These are phyloP conservation scores for Bothriochloa decipiens DNA, from an alignment of 176 grass and related monocot species.

Conservation along the genomic window DNA sequence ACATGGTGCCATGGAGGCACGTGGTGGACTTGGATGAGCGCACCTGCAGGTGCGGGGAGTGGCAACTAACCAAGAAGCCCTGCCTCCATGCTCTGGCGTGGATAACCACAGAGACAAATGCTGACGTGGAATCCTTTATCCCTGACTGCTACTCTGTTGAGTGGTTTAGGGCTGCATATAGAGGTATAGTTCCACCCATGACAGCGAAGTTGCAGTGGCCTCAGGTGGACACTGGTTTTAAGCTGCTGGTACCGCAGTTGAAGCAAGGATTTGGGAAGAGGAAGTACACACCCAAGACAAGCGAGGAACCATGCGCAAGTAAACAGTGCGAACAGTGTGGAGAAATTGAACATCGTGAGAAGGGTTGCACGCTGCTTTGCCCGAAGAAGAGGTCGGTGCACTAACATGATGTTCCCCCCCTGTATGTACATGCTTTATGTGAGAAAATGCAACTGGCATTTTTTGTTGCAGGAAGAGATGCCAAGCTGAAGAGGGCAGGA, in stretches of 20 bases:
- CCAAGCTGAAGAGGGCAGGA: constrained; percentile 2
- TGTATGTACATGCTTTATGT: not conserved
- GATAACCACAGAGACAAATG: constrained; percentile 4
- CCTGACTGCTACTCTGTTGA: constrained; percentile 25
- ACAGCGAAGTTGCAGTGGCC: constrained; percentile 19
- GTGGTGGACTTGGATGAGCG: constrained; percentile 13
- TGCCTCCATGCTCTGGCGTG: constrained; percentile 32
- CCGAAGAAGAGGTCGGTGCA: not conserved
- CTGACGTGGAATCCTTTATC: constrained; percentile 15
- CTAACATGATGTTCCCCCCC: not conserved
- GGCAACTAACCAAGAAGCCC: constrained; percentile 13
- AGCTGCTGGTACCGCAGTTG: not conserved
- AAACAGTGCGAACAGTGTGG: constrained; percentile 2
- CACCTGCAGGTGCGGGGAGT: constrained; percentile 23
- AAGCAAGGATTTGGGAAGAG: constrained; percentile 12
- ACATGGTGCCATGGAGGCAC: constrained; percentile 17
- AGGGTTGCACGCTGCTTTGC: constrained; percentile 13
- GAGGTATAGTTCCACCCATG: constrained; percentile 24
- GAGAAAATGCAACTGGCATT: not conserved
- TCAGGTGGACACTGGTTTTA: constrained; percentile 19
- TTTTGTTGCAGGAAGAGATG: constrained; percentile 7
- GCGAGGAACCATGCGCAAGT: not conserved
- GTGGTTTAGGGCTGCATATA: constrained; percentile 21
- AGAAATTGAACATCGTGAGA: not conserved
- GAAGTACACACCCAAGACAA: constrained; percentile 5